Percentiles rank a stretch among this genome's conserved stretches.
These are phyloP conservation scores for Metschnikowia reukaufii DNA, from an alignment of 805 yeast species.

Conservation along the genomic window DNA sequence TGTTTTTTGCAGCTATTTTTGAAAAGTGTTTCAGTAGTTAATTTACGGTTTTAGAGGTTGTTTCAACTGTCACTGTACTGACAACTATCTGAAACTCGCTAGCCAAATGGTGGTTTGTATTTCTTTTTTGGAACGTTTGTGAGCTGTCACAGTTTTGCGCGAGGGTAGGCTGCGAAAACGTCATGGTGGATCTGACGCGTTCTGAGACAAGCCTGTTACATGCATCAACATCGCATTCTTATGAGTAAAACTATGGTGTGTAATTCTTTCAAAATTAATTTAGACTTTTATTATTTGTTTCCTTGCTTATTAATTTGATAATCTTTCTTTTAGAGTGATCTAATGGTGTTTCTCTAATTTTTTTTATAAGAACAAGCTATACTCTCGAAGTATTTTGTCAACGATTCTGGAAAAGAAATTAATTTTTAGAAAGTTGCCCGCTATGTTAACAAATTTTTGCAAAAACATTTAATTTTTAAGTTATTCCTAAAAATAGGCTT, in stretches of 20 bases:
- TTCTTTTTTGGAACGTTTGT: constrained; percentile 8
- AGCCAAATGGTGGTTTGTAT: constrained; percentile 7
- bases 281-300: no score
- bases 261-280: background rate
- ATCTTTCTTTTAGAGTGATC: no score
- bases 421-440: background rate
- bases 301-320: no score
- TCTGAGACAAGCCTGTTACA: constrained; percentile 2
- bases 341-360: no score
- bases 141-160: constrained; percentile 11
- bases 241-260: background rate
- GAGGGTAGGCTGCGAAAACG: background rate
- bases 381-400: no score
- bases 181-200: background rate
- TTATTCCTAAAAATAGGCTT: no score
- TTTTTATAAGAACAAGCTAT: no score
- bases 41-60: background rate
- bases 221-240: background rate
- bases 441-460: no score
- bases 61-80: background rate
- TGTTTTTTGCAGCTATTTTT: background rate
- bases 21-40: constrained; percentile 4
- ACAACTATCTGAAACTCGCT: constrained; percentile 10
- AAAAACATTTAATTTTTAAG: no score
- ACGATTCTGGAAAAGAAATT: no score